phyloP scores from a whole-genome alignment of 2,329 filamentous ascomycete species.

The Zarea fungicola region DNA sequence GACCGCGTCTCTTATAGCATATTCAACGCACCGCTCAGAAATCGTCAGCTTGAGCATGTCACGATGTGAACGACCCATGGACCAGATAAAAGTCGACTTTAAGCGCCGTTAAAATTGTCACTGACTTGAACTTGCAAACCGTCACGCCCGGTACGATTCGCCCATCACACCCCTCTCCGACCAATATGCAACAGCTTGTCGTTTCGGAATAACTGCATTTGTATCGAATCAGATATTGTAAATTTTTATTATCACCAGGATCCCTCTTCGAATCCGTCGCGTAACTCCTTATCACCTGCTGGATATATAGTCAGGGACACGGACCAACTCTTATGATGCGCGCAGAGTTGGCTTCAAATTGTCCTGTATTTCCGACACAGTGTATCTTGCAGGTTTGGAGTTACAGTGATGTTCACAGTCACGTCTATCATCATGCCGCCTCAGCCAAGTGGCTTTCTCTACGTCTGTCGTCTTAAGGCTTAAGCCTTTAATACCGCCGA shows the following conservation, averaged over 20 bases:
- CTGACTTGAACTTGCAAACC: slow-evolving; percentile 1
- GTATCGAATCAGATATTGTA: slow-evolving; percentile 2
- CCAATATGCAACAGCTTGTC: not conserved
- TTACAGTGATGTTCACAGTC: too few relatives aligned
- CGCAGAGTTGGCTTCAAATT: too few relatives aligned
- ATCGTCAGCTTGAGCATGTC: slow-evolving; percentile 28
- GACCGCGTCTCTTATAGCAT: slow-evolving; percentile 32
- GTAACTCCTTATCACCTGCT: too few relatives aligned
- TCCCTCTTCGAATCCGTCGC: not conserved
- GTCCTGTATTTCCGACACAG: too few relatives aligned
- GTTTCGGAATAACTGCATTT: not conserved
- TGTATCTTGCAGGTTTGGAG: too few relatives aligned
- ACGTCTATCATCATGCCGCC: too few relatives aligned
- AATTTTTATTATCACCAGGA: not conserved
- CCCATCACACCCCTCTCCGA: not conserved
- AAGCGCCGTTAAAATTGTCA: slow-evolving; percentile 8
- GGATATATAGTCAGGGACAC: too few relatives aligned
- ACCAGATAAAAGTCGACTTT: slow-evolving; percentile 21
- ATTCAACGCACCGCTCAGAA: slow-evolving; percentile 29
- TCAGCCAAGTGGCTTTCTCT: too few relatives aligned
- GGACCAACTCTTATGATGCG: too few relatives aligned
- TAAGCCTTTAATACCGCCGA: too few relatives aligned
- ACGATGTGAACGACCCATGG: slow-evolving; percentile 29
- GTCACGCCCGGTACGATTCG: too few relatives aligned
- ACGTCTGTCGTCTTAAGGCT: too few relatives aligned